phyloP scores from a whole-genome alignment of 257 asterid genomes.

The Fraxinus americana region DNA sequence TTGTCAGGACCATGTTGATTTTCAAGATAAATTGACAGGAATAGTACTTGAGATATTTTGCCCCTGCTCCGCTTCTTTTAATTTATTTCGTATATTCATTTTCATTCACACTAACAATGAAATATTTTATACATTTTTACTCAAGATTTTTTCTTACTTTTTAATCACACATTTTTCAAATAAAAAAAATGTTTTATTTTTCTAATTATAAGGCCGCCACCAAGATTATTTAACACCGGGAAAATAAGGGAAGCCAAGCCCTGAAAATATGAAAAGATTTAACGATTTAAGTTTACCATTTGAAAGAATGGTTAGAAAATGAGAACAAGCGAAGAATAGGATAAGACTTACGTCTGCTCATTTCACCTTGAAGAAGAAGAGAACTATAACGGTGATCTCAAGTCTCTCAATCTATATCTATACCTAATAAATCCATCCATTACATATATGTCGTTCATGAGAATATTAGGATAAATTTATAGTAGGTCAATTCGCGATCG shows the following conservation, averaged over 20 bases:
- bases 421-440: too few relatives aligned
- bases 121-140: too few relatives aligned
- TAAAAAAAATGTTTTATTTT: too few relatives aligned
- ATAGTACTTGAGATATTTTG: background rate
- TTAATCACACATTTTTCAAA: too few relatives aligned
- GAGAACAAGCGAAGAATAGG: background rate
- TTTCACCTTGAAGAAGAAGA: background rate
- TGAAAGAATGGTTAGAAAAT: too few relatives aligned
- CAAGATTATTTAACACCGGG: background rate
- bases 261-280: background rate
- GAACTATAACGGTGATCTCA: background rate
- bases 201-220: too few relatives aligned
- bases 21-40: background rate
- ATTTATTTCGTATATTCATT: too few relatives aligned
- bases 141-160: too few relatives aligned
- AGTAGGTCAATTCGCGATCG: background rate
- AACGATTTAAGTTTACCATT: background rate
- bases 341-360: background rate
- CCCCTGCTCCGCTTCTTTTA: too few relatives aligned
- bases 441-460: background rate
- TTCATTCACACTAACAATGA: too few relatives aligned
- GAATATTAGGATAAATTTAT: background rate
- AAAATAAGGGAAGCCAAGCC: background rate
- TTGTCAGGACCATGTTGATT: background rate
- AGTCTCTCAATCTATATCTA: background rate